Evolutionary conservation across 352 stramenopile species (phyloP), one percentile per base, ranked within the genome.

Genomic region (Phytophthora citricola): DNA sequence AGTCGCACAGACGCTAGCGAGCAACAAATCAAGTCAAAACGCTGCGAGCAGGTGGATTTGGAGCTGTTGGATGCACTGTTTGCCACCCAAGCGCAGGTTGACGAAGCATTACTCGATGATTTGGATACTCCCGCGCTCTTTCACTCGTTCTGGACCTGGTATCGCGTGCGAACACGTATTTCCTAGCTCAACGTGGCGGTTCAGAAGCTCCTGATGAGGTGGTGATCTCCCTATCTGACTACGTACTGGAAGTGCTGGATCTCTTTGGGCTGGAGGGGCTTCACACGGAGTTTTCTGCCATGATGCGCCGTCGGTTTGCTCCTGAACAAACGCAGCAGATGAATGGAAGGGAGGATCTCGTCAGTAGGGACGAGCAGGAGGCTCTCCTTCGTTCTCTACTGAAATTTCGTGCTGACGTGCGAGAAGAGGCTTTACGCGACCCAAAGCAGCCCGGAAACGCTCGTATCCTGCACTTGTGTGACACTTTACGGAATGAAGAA

Each of bases 71-170:
- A 63, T 2, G 58, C 64, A 40, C 66, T 97, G 6, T 84, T 82
- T 17, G 55, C 68, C 8, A 79, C 83, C 10, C 83, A 86, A 61
- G 58, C 69, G 6, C 63, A 76, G 6, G 83, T 97, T 6, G 75
- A 87, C 31, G 73, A 58, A 5, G 89, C 81, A 20, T 65, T 98
- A 24, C 58, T 76, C 11, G 78, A 97, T 53, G 93, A 98, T 70
- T 91, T 98, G 49, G 89, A 98, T 60, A 98, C 90, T 1, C 90
- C 2, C 53, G 48, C 2, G 94, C 85, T 4, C 66, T 98, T 3
- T 54, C 65, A 5, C 63, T 84, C 10, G 39, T 98, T 8, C 63
- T 88, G 15, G 76, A 93, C n/a, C 59, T 98, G 5, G 73, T 97
- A 27, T 81, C 81, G 20, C 71, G 69, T 22, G 66, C 65, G 41